Base-by-base conservation (phyloP, 2,329 filamentous ascomycete genomes). In the Aspergillus texensis region DNA sequence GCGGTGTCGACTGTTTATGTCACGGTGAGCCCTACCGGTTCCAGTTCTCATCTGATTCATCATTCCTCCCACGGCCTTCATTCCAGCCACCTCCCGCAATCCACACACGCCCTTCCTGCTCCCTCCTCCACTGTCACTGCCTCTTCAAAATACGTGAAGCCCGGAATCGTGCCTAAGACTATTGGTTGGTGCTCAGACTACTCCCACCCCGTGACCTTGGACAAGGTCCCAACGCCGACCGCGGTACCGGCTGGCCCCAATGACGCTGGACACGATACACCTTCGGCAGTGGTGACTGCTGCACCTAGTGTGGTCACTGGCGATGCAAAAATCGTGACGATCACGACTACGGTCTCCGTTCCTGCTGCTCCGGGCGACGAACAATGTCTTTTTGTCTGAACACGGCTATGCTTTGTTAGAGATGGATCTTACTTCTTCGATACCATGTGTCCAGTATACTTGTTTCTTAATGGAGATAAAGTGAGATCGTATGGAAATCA, bases 171-270 rank as follows among this genome's bases (percentile, higher is more conserved):
- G 36, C 70, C 70, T 67, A 68, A 69, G 63, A 72, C 70, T 61
- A 68, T 72, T 63, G 70, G 70, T 64, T 72, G 70, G 70, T 65
- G 57, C 28, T 69, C 70, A 66, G 69, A 69, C 65, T 72, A 72
- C 52, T 63, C 63, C 60, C 68, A 70, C 64, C 70, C 70, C 59
- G 69, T 72, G 58, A 71, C 69, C 60, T 50, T 72, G 62, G 62
- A 67, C 54, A 57, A 64, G 12, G 56, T 63, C 16, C 64, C 66
- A 2, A 62, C 64, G 1, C 61, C 66, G 36, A 64, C 65, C 6
- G n/a, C 24, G 6, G 21, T 56, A 8, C 10, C 19, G 6, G 6
- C 16, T 19, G 3, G 4, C 8, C 10, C 28, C 26, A 34, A 24
- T 9, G 8, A 41, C 39, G 8, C 16, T n/a, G 39, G 39, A 41